phyloP scores from a whole-genome alignment of 2,329 filamentous ascomycete species.

The Purpureocillium lavendulum region DNA sequence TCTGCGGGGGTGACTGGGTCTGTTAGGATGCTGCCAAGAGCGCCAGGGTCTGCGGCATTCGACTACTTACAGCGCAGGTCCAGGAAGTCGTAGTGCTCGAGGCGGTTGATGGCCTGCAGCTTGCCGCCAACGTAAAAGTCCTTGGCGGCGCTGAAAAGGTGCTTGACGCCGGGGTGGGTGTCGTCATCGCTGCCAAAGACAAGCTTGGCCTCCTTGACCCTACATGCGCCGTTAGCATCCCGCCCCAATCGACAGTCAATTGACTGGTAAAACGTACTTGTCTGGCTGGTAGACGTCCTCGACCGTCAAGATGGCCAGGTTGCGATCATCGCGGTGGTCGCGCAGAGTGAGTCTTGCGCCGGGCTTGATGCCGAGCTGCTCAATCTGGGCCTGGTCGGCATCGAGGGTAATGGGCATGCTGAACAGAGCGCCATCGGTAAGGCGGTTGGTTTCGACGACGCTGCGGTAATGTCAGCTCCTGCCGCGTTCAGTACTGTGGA shows the following conservation, averaged over 20 bases:
- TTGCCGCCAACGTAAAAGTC: slow-evolving; percentile 95
- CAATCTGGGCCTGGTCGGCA: slow-evolving; percentile 64
- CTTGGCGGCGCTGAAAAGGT: slow-evolving; percentile 71
- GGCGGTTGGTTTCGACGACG: slow-evolving; percentile 81
- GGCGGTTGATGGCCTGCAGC: slow-evolving; percentile 86
- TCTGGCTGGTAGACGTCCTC: slow-evolving; percentile 93
- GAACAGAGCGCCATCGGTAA: slow-evolving; percentile 84
- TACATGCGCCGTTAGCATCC: slow-evolving; percentile 23
- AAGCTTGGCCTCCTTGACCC: slow-evolving; percentile 80
- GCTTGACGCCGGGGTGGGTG: slow-evolving; percentile 86
- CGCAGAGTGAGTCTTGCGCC: slow-evolving; percentile 80
- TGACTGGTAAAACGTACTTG: slow-evolving; percentile 56
- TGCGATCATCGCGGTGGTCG: slow-evolving; percentile 93
- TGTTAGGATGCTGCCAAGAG: slow-evolving; percentile 5
- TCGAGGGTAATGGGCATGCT: slow-evolving; percentile 96
- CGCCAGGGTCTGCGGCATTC: not conserved
- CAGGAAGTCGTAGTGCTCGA: slow-evolving; percentile 99
- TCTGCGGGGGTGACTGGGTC: slow-evolving; percentile 77
- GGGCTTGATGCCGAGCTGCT: slow-evolving; percentile 66
- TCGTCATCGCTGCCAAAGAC: slow-evolving; percentile 90
- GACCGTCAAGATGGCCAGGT: slow-evolving; percentile 89
- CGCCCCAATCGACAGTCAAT: not conserved
- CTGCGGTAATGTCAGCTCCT: too few species aligned
- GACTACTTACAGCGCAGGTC: slow-evolving; percentile 72
- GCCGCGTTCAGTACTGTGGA: too few species aligned